phyloP scores from a whole-genome alignment of 306 rosid genomes.

The Delonix regia region DNA sequence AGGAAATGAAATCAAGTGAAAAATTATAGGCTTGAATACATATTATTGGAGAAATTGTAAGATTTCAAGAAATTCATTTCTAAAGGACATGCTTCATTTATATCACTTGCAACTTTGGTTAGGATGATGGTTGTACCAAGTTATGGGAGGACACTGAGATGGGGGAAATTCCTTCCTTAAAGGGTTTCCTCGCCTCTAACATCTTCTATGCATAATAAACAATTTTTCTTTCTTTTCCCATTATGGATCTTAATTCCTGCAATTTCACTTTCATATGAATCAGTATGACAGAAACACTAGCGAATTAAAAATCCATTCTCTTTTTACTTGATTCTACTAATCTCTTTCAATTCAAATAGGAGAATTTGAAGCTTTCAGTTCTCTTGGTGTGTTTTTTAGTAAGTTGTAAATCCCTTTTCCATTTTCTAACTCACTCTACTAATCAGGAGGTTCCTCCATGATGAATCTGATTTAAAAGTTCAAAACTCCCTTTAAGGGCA shows the following conservation, averaged over 20 bases:
- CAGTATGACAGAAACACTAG: background rate
- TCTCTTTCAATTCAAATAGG: background rate
- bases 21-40: background rate
- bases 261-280: background rate
- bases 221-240: background rate
- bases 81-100: background rate
- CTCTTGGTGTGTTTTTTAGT: background rate
- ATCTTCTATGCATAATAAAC: background rate
- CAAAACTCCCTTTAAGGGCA: background rate
- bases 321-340: background rate
- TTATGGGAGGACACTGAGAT: background rate
- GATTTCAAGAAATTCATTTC: background rate
- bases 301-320: background rate
- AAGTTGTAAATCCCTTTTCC: background rate
- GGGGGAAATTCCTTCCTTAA: background rate
- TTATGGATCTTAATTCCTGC: background rate
- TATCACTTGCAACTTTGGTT: background rate
- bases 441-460: background rate
- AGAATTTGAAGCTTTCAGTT: background rate
- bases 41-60: background rate
- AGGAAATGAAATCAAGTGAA: background rate
- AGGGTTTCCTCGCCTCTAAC: background rate
- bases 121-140: background rate
- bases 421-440: background rate
- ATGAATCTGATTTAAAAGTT: background rate